phyloP scores from a whole-genome alignment of 371 early-diverging fungal genomes.

The Umbelopsis sp. region DNA sequence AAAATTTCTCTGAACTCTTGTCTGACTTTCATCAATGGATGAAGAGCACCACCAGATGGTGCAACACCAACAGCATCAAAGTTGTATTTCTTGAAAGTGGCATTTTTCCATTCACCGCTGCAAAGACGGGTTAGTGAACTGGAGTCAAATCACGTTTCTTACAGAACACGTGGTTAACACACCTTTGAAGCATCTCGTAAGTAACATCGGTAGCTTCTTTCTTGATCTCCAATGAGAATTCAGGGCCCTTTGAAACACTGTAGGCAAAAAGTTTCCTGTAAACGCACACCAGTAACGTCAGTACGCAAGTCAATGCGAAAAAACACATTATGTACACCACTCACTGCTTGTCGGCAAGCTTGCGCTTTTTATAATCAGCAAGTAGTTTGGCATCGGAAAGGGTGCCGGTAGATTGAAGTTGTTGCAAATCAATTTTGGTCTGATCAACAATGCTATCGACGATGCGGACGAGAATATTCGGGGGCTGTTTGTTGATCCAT shows the following conservation, averaged over 20 bases:
- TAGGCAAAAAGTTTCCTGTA: constrained; percentile 85
- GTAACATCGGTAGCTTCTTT: constrained; percentile 97
- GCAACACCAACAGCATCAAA: constrained; percentile 92
- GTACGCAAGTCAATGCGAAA: constrained; percentile 6
- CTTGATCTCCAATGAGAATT: constrained; percentile 82
- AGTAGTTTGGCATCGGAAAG: constrained; percentile 69
- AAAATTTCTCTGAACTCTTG: constrained; percentile 99
- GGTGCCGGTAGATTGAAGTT: constrained; percentile 66
- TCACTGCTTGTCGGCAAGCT: constrained; percentile 79
- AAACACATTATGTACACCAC: constrained; percentile 19
- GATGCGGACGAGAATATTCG: constrained; percentile 63
- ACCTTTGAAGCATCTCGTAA: constrained; percentile 88
- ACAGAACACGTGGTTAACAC: constrained; percentile 27
- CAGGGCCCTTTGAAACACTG: constrained; percentile 85
- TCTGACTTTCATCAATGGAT: constrained; percentile 99
- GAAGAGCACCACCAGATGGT: constrained; percentile 92
- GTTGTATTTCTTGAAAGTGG: constrained; percentile 98
- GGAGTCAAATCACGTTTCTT: constrained; percentile 19
- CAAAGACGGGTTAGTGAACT: not conserved
- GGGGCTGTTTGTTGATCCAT: constrained; percentile 90
- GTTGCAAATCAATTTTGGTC: constrained; percentile 75
- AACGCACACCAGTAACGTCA: constrained; percentile 19
- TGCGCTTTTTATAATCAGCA: constrained; percentile 89
- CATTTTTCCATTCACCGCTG: constrained; percentile 91
- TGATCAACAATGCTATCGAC: constrained; percentile 86